A percentile compares a stretch with the other conserved stretches of the same genome.
phyloP scores from a whole-genome alignment of 2,329 filamentous ascomycete genomes.

The Hypoxylon sp. region DNA sequence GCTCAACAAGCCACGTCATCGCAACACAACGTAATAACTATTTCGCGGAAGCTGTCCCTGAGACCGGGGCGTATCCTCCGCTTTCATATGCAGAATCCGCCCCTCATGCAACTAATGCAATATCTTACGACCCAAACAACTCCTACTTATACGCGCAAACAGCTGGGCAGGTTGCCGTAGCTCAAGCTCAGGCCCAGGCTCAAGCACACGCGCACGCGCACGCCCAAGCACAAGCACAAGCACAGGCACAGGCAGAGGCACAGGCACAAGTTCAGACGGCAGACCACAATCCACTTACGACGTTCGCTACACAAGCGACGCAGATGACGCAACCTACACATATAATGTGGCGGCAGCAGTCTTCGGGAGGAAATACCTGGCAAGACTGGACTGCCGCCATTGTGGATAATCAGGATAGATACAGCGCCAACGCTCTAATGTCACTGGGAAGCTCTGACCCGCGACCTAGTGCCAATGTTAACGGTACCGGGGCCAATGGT shows the following conservation, averaged over 20 bases:
- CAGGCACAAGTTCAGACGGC: conserved; percentile 50
- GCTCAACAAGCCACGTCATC: conserved; percentile 47
- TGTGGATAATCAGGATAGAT: conserved; percentile 65
- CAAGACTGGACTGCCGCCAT: conserved; percentile 70
- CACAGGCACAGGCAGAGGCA: conserved; percentile 48
- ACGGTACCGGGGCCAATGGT: conserved; percentile 34
- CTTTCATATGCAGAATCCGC: conserved; percentile 50
- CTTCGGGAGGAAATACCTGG: conserved; percentile 62
- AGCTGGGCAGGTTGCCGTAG: conserved; percentile 48
- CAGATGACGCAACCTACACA: conserved; percentile 51
- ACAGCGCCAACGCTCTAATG: conserved; percentile 65
- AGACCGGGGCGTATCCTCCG: conserved; percentile 50
- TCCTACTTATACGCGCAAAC: conserved; percentile 52
- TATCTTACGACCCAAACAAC: conserved; percentile 50
- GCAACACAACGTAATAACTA: conserved; percentile 48
- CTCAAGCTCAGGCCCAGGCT: conserved; percentile 47
- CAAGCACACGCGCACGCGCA: conserved; percentile 46
- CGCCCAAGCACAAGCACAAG: conserved; percentile 48
- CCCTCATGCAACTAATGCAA: conserved; percentile 45
- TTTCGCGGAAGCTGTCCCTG: conserved; percentile 49
- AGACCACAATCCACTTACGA: conserved; percentile 51
- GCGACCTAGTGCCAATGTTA: conserved; percentile 44
- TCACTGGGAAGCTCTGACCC: conserved; percentile 58
- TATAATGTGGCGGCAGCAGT: conserved; percentile 53
- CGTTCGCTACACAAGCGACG: conserved; percentile 52